Evolutionary conservation across 768 basidiomycete species (phyloP), one percentile per base, ranked within the genome.

Genomic region (Tricholoma sp.): DNA sequence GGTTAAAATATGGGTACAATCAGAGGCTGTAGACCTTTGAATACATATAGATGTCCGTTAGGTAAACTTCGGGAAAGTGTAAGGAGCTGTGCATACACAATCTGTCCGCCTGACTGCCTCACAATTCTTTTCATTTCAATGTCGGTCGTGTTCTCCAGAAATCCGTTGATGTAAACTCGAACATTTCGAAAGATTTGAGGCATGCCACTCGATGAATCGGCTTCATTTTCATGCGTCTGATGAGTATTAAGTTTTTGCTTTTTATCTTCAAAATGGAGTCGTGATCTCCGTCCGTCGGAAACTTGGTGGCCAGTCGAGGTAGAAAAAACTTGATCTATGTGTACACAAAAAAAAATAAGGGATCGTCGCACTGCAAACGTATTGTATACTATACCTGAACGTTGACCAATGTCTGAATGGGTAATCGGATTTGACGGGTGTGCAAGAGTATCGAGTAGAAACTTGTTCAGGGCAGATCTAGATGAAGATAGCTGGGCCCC

Each of bases 351-450:
- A 2, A 1, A 18, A 29, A 36, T n/a, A 7, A 41, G 17, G 17
- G 41, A 18, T 18, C 17, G 20, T 2, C 28, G 4, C 42, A 20
- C 2, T 17, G 28, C 8, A 20, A 48, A 34, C 17, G 6, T 31
- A 33, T 36, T 15, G 47, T 12, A 44, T 39, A 51, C 29, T 50
- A 55, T 48, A 85, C 89, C 86, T 65, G 85, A 76, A 57, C 85
- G 81, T 41, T 83, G 73, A 52, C 72, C 73, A 57, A 83, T 79
- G 65, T 87, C 80, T 1, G 85, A 85, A 62, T 89, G 85, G 1
- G 89, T 91, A 51, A 93, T 89, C 1, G 91, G 91, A 66, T 93
- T 93, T 9, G 80, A 79, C 52, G 77, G 72, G 58, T 88, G 79
- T 13, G 76, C 67, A 45, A 94, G 75, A 0, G 84, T 89, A 29